Percentiles rank a stretch among this genome's conserved stretches.
Conservation (phyloP, 345 rosid species). For the Gossypium longicalyx region DNA sequence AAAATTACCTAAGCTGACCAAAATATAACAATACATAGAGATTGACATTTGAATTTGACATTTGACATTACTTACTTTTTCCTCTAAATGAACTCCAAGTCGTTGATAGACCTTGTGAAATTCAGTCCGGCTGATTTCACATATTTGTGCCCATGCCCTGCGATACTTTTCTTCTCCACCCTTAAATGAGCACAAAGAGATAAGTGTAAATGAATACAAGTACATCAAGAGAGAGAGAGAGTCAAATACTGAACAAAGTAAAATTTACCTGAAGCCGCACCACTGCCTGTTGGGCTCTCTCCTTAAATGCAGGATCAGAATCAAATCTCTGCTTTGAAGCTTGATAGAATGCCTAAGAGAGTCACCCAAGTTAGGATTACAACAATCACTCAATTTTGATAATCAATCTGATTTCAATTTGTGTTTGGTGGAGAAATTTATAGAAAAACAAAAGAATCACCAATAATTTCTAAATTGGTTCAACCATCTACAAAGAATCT, state of each 20-base stretch:
- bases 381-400: background rate
- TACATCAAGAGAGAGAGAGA: background rate
- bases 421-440: background rate
- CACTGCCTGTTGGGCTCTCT: slow-evolving; percentile 87
- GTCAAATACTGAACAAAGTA: background rate
- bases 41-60: no score
- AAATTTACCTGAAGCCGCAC: slow-evolving; percentile 80
- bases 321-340: slow-evolving; percentile 79
- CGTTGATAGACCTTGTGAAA: slow-evolving; percentile 74
- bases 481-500: background rate
- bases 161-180: slow-evolving; percentile 78
- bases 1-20: background rate
- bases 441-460: background rate
- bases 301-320: slow-evolving; percentile 63
- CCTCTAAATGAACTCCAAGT: slow-evolving; percentile 77
- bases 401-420: no score
- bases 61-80: slow-evolving; percentile 47
- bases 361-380: slow-evolving; percentile 22
- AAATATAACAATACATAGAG: background rate
- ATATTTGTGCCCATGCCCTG: slow-evolving; percentile 75
- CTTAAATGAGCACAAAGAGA: slow-evolving; percentile 30
- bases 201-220: background rate
- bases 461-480: background rate
- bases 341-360: slow-evolving; percentile 67
- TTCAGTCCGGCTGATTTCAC: slow-evolving; percentile 38